These are phyloP conservation scores for Linnemannia schmuckeri DNA, from an alignment of 192 early-diverging fungal genomes.

Conservation along the genomic window DNA sequence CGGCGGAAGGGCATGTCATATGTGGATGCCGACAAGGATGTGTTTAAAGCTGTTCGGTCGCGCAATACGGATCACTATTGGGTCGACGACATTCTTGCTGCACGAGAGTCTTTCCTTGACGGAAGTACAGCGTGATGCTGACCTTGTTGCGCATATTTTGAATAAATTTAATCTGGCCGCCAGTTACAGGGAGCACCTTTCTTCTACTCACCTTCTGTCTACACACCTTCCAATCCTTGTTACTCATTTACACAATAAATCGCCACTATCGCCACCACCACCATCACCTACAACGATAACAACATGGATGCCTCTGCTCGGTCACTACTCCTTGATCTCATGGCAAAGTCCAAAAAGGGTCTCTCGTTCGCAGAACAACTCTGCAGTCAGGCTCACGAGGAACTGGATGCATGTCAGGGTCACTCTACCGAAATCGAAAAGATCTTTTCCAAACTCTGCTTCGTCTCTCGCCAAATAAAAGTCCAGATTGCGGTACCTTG, in stretches of 20 bases:
- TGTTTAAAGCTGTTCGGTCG: constrained; percentile 14
- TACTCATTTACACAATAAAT: neutral
- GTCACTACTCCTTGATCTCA: constrained; percentile 44
- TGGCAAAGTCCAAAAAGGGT: constrained; percentile 53
- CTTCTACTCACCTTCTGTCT: neutral
- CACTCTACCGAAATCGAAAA: constrained; percentile 54
- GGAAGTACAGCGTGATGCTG: neutral
- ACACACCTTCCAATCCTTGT: neutral
- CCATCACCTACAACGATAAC: neutral
- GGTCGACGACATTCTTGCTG: constrained; percentile 48
- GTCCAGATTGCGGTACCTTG: constrained; percentile 36
- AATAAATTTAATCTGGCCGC: neutral
- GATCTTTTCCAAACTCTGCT: constrained; percentile 54
- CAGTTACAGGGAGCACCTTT: neutral
- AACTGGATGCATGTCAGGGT: constrained; percentile 44
- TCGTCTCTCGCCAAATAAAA: constrained; percentile 54
- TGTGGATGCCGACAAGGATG: constrained; percentile 23
- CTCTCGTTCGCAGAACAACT: constrained; percentile 49
- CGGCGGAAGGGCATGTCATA: constrained; percentile 10
- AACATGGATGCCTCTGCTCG: constrained; percentile 45
- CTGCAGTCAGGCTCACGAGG: constrained; percentile 47
- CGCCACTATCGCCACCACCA: neutral
- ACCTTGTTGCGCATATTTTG: neutral
- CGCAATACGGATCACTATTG: constrained; percentile 34
- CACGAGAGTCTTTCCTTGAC: constrained; percentile 46